These are phyloP conservation scores for Solanum appendiculatum DNA, from an alignment of 257 asterid species.

Conservation along the genomic window DNA sequence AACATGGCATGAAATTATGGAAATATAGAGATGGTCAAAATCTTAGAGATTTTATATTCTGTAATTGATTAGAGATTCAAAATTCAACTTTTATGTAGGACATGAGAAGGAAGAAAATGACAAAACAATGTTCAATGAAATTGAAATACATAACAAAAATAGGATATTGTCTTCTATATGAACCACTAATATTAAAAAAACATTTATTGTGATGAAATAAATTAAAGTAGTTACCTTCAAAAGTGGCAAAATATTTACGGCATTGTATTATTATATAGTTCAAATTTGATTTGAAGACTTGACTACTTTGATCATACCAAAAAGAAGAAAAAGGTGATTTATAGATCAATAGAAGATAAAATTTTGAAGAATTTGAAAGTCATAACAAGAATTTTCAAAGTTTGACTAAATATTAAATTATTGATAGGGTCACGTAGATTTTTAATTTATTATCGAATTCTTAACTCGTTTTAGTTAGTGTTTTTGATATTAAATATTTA, in stretches of 20 bases:
- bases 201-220: neutral
- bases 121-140: neutral
- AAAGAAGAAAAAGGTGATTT: neutral
- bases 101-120: neutral
- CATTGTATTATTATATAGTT: neutral
- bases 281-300: neutral
- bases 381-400: neutral
- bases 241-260: neutral
- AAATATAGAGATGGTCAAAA: neutral
- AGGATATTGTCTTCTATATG: neutral
- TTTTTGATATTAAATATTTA: neutral
- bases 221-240: neutral
- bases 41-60: neutral
- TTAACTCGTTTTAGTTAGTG: neutral
- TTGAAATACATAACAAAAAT: neutral
- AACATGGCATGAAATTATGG: neutral
- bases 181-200: neutral
- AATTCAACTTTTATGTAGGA: neutral
- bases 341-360: neutral
- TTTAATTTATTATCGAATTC: neutral
- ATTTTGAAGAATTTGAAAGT: neutral
- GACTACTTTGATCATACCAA: neutral
- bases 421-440: accelerated
- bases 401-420: neutral
- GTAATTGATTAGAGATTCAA: neutral